A percentile compares a stretch with the other conserved stretches of the same genome.
Conservation (phyloP, 2,329 filamentous ascomycete species). For the Colletotrichum incanum region DNA sequence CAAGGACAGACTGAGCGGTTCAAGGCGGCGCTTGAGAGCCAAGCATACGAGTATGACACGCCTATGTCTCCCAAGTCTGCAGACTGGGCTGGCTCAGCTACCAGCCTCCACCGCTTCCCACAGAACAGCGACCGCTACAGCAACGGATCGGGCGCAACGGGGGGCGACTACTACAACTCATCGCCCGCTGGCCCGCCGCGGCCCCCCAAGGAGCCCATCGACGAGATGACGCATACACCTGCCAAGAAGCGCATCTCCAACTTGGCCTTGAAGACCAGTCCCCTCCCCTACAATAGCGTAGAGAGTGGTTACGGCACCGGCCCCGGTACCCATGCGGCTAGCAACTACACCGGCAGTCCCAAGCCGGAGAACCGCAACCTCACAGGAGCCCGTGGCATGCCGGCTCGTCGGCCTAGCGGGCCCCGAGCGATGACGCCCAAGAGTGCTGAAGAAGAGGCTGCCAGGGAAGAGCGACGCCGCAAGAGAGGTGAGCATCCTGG, state of each 20-base stretch:
- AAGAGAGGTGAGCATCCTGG: conserved; percentile 68
- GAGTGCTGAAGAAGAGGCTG: conserved; percentile 63
- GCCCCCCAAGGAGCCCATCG: conserved; percentile 75
- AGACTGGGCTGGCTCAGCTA: conserved; percentile 75
- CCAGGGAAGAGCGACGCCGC: conserved; percentile 64
- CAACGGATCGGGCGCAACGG: conserved; percentile 52
- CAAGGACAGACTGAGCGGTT: conserved; percentile 82
- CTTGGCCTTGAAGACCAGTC: conserved; percentile 66
- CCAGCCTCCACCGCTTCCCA: conserved; percentile 70
- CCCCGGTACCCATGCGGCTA: conserved; percentile 63
- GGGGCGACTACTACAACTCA: conserved; percentile 62
- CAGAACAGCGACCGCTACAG: conserved; percentile 65
- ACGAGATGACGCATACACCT: conserved; percentile 59
- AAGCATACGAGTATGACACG: conserved; percentile 78
- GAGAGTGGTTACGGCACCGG: conserved; percentile 69
- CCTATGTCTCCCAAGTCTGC: conserved; percentile 73
- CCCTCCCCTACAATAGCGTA: conserved; percentile 70
- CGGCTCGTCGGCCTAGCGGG: conserved; percentile 70
- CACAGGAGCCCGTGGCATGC: conserved; percentile 66
- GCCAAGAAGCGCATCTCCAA: conserved; percentile 66
- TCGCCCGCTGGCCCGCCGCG: conserved; percentile 67
- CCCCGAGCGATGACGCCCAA: conserved; percentile 75
- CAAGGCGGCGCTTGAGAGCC: conserved; percentile 80
- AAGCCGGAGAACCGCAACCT: conserved; percentile 72
- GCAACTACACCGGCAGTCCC: conserved; percentile 68